Evolutionary conservation across 2,329 filamentous ascomycete genomes (phyloP).

Genomic region (Albifimbria verrucaria): DNA sequence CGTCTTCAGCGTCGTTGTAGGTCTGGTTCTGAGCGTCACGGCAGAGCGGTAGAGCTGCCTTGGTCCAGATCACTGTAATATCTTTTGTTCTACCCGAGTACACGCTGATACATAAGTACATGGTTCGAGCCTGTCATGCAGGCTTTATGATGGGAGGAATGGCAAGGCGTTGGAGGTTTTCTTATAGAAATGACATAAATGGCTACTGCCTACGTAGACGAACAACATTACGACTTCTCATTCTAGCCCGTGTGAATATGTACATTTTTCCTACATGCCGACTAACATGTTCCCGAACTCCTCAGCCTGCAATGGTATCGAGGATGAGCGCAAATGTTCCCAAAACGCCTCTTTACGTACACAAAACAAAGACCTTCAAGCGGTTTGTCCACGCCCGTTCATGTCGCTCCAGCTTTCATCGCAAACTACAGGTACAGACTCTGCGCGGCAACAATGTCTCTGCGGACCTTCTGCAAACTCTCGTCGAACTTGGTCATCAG

Average conservation of each 20-base stretch:
- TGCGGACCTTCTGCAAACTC: constrained; percentile 77
- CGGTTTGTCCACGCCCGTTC: constrained; percentile 1
- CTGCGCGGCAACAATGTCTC: constrained; percentile 93
- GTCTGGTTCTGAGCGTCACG: constrained; percentile 55
- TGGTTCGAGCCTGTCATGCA: no score
- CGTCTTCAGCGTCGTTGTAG: constrained; percentile 73
- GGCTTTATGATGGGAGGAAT: no score
- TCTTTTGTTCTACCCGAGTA: no score
- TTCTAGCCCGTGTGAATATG: constrained; percentile 12
- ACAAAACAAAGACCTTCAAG: constrained; percentile 3
- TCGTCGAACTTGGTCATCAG: constrained; percentile 88
- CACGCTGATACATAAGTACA: no score
- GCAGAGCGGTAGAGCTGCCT: constrained; percentile 23
- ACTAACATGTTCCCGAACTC: constrained; percentile 13
- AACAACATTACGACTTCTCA: no score
- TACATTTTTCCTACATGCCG: constrained; percentile 15
- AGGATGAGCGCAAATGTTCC: constrained; percentile 12
- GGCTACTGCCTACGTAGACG: no score
- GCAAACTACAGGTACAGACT: constrained; percentile 74
- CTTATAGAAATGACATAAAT: no score
- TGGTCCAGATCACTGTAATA: no score
- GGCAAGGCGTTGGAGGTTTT: no score
- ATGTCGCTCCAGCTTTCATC: background rate
- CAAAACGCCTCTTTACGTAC: constrained; percentile 5
- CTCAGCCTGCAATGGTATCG: constrained; percentile 17